Percentiles rank a stretch among this genome's conserved stretches.
Evolutionary conservation across 2,329 filamentous ascomycete species (phyloP).

Genomic region (Trichophyton verrucosum): DNA sequence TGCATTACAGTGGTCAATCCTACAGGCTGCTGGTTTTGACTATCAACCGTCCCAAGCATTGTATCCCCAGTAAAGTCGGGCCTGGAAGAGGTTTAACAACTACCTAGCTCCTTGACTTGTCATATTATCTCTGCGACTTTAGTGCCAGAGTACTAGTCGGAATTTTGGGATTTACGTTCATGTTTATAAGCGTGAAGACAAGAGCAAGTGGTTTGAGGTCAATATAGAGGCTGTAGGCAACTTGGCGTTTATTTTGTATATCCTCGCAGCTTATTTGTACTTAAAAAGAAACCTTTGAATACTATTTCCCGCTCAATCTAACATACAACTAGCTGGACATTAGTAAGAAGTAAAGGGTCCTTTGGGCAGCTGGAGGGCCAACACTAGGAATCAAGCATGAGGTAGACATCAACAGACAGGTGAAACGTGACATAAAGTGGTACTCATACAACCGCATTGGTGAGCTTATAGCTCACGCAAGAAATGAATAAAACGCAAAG

Average conservation of each 20-base stretch:
- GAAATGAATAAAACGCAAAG: not conserved
- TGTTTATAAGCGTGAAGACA: not conserved
- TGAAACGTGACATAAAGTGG: not conserved
- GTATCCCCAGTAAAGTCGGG: not conserved
- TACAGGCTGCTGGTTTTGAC: constrained; percentile 50
- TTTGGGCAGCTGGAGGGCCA: not conserved
- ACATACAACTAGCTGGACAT: not conserved
- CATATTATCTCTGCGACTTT: not conserved
- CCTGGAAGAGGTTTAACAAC: too few species aligned
- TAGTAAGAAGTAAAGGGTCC: not conserved
- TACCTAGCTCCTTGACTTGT: too few species aligned
- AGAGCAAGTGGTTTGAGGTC: not conserved
- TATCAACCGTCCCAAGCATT: not conserved
- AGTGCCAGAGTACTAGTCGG: too few species aligned
- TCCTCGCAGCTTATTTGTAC: not conserved
- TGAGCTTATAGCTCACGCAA: not conserved
- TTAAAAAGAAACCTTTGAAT: not conserved
- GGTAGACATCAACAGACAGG: not conserved
- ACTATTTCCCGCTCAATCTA: not conserved
- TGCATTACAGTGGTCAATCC: constrained; percentile 50
- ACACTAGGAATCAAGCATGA: not conserved
- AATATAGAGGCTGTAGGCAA: not conserved
- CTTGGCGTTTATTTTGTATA: not conserved
- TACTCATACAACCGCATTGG: not conserved
- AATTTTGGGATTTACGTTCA: not conserved